Evolutionary conservation across 2,329 filamentous ascomycete species (phyloP).

Genomic region (Neospermospora avenae): DNA sequence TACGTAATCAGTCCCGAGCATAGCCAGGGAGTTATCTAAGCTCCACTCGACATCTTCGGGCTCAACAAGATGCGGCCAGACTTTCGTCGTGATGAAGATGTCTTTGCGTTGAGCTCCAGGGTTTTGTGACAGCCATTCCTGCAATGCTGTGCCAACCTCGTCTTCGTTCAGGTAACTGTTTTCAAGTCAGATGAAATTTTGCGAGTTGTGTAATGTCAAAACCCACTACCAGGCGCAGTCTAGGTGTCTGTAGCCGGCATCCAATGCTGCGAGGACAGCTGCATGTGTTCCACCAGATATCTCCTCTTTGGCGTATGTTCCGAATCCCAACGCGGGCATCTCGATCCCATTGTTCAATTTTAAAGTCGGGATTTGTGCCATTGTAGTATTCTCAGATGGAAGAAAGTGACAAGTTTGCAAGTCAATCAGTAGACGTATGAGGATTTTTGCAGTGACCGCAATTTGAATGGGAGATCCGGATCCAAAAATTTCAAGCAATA

Average conservation of each 20-base stretch:
- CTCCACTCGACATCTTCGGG: slow-evolving; percentile 60
- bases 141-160: slow-evolving; percentile 74
- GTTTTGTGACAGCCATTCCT: slow-evolving; percentile 58
- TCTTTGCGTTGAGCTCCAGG: slow-evolving; percentile 55
- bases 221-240: slow-evolving; percentile 65
- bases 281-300: slow-evolving; percentile 43
- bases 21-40: slow-evolving; percentile 68
- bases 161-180: slow-evolving; percentile 69
- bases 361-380: slow-evolving; percentile 21
- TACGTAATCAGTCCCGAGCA: slow-evolving; percentile 73
- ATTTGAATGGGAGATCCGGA: not conserved
- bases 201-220: not conserved
- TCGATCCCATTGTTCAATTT: slow-evolving; percentile 36
- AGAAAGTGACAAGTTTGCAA: not conserved
- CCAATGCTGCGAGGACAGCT: slow-evolving; percentile 56
- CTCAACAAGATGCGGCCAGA: slow-evolving; percentile 62
- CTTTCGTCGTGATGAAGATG: slow-evolving; percentile 32
- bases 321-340: slow-evolving; percentile 44
- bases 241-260: slow-evolving; percentile 62
- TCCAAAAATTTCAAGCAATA: not conserved
- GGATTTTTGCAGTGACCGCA: not conserved
- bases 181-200: slow-evolving; percentile 8
- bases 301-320: slow-evolving; percentile 32
- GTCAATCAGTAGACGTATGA: not conserved
- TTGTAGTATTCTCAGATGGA: not conserved